Evolutionary conservation across 2,329 filamentous ascomycete species (phyloP), one percentile per base, ranked within the genome.

Genomic region (Sclerotinia sclerotiorum): DNA sequence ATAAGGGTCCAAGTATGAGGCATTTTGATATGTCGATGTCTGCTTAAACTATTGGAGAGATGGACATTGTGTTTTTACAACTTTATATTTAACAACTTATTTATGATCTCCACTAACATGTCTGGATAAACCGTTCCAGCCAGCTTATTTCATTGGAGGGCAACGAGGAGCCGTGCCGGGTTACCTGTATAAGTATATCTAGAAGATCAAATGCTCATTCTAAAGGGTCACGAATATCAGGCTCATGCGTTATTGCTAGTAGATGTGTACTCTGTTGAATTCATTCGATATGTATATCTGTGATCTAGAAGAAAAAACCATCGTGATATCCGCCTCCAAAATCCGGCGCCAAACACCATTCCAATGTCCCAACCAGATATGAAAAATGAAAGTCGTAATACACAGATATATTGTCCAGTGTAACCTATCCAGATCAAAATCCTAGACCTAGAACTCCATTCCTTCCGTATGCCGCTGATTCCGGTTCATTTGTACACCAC

Each of bases 381-480:
- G 35, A 68, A 54, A 48, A 54, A 51, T 39, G 48, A 63, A 63
- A 68, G 24, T 68, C n/a, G 57, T 63, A 42, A 42, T 42, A 42
- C 39, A 42, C 17, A 51, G 21, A 54, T 56, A 29, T 42, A 10
- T 44, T 44, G 10, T 56, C 48, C 32, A 29, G 11, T 42, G 24
- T 32, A 17, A 44, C 27, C 32, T 42, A 29, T 65, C 49, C 49
- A 29, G 62, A 42, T 35, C 49, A 44, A 56, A 55, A 42, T 21
- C 8, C 60, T 44, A 56, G 32, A 32, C 57, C 57, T 55, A 42
- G 24, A 55, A 62, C 48, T 68, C 65, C 65, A 63, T 39, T 35
- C 48, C 21, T 35, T 70, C 56, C 69, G 65, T 65, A 73, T 72
- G 62, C 68, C 63, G 29, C 66, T 17, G 19, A 66, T 49, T 49